phyloP scores from a whole-genome alignment of 2,329 filamentous ascomycete species.

The Ascochyta viciae-villosae region DNA sequence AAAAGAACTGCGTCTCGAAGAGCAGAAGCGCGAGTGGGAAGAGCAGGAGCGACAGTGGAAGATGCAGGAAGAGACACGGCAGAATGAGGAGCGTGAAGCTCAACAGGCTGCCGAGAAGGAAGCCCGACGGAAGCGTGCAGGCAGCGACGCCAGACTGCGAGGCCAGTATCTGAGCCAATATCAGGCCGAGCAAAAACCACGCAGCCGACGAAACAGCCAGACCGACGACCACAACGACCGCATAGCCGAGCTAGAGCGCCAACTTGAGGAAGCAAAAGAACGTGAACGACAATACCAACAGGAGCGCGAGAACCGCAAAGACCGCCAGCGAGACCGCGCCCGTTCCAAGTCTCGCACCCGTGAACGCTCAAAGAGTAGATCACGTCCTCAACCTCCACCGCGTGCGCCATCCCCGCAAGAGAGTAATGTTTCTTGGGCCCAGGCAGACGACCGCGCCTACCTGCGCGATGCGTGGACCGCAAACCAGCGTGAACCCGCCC shows the following conservation, averaged over 20 bases:
- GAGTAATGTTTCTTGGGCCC: conserved; percentile 70
- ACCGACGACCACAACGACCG: conserved; percentile 62
- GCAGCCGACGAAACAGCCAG: conserved; percentile 49
- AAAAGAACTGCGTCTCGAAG: conserved; percentile 66
- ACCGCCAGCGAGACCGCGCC: conserved; percentile 46
- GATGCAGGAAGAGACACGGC: conserved; percentile 74
- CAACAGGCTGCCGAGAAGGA: conserved; percentile 73
- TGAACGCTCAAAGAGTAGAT: conserved; percentile 45
- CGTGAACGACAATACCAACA: conserved; percentile 69
- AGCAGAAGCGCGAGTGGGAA: conserved; percentile 77
- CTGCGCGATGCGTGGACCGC: conserved; percentile 65
- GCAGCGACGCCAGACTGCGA: conserved; percentile 72
- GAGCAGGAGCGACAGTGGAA: conserved; percentile 81
- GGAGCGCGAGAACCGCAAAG: conserved; percentile 62
- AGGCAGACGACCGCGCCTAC: conserved; percentile 67
- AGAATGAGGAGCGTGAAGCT: conserved; percentile 75
- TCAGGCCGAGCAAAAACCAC: conserved; percentile 68
- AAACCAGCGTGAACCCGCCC: conserved; percentile 38
- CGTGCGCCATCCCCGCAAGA: conserved; percentile 53
- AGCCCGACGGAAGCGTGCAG: conserved; percentile 65
- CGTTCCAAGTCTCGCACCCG: conserved; percentile 46
- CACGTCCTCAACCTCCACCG: conserved; percentile 43
- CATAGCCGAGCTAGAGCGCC: conserved; percentile 79
- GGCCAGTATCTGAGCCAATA: conserved; percentile 91
- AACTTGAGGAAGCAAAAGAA: conserved; percentile 72